Conservation (phyloP, 75 land plant genomes). For the Pseudotsuga menziesii region DNA sequence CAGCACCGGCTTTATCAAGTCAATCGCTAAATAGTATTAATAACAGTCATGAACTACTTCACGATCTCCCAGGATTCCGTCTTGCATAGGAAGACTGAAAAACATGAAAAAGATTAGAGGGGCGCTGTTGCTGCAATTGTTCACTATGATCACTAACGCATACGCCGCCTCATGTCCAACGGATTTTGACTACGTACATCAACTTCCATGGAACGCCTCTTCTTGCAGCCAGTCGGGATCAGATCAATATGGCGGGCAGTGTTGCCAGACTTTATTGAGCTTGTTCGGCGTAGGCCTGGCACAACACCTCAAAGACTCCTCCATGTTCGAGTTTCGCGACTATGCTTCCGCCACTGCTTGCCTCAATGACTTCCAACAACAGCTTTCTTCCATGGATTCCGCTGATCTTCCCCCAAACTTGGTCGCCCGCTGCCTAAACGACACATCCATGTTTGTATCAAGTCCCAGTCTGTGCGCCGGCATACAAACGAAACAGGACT, state of each 20-base stretch:
- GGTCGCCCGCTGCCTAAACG: no score
- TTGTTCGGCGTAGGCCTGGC: conserved; percentile 19
- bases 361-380: conserved; percentile 19
- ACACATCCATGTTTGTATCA: conserved; percentile 8
- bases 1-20: no score
- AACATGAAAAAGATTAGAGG: no score
- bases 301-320: conserved; percentile 44
- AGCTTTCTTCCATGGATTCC: no score
- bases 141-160: no score
- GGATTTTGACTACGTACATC: conserved; percentile 36
- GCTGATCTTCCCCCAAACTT: no score
- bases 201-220: conserved; percentile 37
- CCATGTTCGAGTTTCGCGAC: conserved; percentile 55
- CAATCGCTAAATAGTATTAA: no score
- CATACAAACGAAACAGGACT: conserved; percentile 38
- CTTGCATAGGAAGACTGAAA: no score
- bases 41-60: no score
- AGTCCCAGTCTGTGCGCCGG: conserved; percentile 14
- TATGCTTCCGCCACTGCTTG: conserved; percentile 46
- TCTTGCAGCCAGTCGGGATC: conserved; percentile 4
- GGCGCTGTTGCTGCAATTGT: no score
- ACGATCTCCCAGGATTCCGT: no score
- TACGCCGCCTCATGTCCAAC: conserved; percentile 30
- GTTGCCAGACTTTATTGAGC: background rate
- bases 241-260: background rate